Percentiles rank a stretch among this genome's conserved stretches.
Evolutionary conservation across 176 grass and related monocot species (phyloP).

Genomic region (Triticum urartu): DNA sequence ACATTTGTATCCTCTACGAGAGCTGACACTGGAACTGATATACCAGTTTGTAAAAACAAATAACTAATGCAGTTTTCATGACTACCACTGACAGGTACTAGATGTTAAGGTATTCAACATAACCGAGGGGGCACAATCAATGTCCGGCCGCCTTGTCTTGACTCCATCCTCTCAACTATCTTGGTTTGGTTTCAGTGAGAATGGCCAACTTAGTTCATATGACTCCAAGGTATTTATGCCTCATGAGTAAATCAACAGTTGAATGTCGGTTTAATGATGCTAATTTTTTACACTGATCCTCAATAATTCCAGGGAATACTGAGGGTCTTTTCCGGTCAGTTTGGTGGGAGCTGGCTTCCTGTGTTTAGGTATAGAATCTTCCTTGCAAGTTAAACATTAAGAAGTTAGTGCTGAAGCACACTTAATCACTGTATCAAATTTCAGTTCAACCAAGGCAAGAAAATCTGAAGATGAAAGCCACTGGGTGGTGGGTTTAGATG

Average conservation of each 20-base stretch:
- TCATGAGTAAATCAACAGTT: neutral
- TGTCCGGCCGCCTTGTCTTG: slow-evolving; percentile 54
- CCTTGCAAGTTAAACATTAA: slow-evolving; percentile 10
- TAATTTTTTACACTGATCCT: slow-evolving; percentile 13
- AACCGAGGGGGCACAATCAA: slow-evolving; percentile 41
- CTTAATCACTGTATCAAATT: slow-evolving; percentile 28
- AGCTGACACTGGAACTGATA: neutral
- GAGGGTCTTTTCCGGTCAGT: slow-evolving; percentile 72
- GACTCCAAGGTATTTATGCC: slow-evolving; percentile 68
- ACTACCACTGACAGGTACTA: slow-evolving; percentile 52
- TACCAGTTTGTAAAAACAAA: slow-evolving; percentile 3
- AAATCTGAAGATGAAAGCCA: slow-evolving; percentile 85
- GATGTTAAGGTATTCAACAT: slow-evolving; percentile 82
- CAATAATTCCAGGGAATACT: slow-evolving; percentile 61
- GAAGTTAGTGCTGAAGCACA: slow-evolving; percentile 6
- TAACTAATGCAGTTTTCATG: slow-evolving; percentile 18
- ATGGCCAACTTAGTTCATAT: slow-evolving; percentile 81
- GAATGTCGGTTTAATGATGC: slow-evolving; percentile 20
- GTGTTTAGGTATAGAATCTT: slow-evolving; percentile 72
- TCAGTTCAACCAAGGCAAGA: slow-evolving; percentile 72
- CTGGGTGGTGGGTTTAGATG: slow-evolving; percentile 84
- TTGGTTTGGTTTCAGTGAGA: slow-evolving; percentile 97
- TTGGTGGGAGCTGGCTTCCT: slow-evolving; percentile 87
- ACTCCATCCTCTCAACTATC: slow-evolving; percentile 69
- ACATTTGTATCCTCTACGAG: neutral